Evolutionary conservation across 352 stramenopile genomes (phyloP), one percentile per base, ranked within the genome.

Genomic region (Peronosclerospora sorghi): DNA sequence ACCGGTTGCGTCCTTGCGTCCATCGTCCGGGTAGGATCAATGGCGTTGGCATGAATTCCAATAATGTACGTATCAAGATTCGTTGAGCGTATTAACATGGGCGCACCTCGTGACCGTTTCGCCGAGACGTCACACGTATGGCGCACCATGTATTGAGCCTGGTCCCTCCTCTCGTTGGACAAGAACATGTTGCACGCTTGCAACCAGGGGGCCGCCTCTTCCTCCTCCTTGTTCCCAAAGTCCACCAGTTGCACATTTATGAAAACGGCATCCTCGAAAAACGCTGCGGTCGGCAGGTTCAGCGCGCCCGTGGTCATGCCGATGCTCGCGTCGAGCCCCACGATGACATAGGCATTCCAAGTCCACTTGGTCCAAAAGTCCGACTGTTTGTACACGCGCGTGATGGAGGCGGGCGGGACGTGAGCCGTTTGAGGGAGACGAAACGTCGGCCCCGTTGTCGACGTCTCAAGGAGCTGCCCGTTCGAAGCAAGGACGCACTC

Each of bases 281-380:
- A 48, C 4, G 44, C 37, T 7, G 63, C 28, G 36, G 45, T 50
- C 8, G 68, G 62, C 1, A 84, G 48, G 9, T 54, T 38, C 14
- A 86, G 44, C 13, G 47, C 59, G 6, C 62, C 67, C 15, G 60
- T 35, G 3, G 38, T 52, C 7, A 55, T 49, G 0, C 69, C 67
- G 3, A 86, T 21, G 1, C 63, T 21, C 2, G 30, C 19, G 43
- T 83, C 74, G 13, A 87, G 52, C 36, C 83, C 63, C 5, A 85
- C 37, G n/a, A 87, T 50, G 28, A 72, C 72, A 46, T 87, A 87
- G 20, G 62, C 69, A 36, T 83, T 65, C 12, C 57, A 41, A 0
- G 55, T 80, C 67, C 69, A 81, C 15, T 74, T 57, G 24, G 62
- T 67, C 73, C 73, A 86, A 41, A 64, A 86, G 19, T 78, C 64